Conservation (phyloP, 148 eudicot species). For the Persicaria maculosa region DNA sequence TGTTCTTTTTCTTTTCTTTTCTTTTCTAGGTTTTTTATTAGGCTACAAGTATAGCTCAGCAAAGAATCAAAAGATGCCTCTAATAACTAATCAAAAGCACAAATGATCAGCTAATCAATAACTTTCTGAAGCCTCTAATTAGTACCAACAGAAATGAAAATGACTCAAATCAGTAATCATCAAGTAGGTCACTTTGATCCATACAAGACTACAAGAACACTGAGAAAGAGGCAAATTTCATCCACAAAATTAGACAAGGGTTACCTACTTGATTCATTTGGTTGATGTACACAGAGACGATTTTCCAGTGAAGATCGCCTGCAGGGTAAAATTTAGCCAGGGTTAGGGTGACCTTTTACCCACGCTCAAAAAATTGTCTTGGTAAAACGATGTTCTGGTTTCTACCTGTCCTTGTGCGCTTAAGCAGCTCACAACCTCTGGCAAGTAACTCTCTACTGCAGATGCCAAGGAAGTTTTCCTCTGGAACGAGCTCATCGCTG, state of each 20-base stretch:
- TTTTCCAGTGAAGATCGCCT: conserved; percentile 58
- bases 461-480: conserved; percentile 77
- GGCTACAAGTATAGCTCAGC: conserved; percentile 1
- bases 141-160: not conserved
- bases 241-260: not conserved
- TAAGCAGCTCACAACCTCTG: conserved; percentile 76
- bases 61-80: not conserved
- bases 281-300: conserved; percentile 83
- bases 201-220: conserved; percentile 6
- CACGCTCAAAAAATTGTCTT: not conserved
- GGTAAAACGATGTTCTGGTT: not conserved
- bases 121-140: not conserved
- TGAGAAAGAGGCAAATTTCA: not conserved
- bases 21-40: not conserved
- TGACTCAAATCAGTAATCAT: conserved; percentile 2
- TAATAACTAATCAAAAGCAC: conserved; percentile 2
- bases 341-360: not conserved
- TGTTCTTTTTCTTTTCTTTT: not conserved
- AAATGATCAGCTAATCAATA: conserved; percentile 1
- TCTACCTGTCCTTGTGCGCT: conserved; percentile 80
- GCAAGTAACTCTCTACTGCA: conserved; percentile 75
- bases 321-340: not conserved
- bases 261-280: conserved; percentile 49
- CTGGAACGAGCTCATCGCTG: conserved; percentile 70
- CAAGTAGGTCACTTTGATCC: not conserved